Conservation (phyloP, 83 land plant species). For the Diphasiastrum complanatum region DNA sequence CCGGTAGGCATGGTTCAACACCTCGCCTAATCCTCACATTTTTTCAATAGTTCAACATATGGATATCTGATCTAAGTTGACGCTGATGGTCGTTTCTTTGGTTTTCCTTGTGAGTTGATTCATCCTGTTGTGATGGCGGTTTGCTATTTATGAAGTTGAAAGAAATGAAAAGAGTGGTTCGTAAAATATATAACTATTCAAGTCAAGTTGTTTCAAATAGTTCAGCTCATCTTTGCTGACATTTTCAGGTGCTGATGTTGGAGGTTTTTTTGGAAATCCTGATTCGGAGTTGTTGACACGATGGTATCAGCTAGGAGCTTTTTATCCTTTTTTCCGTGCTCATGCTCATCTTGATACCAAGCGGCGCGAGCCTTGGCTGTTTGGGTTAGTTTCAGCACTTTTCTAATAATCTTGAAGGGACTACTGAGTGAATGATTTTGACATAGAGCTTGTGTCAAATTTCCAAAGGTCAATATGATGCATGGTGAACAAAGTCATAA, state of each 20-base stretch:
- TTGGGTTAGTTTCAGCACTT: conserved; percentile 53
- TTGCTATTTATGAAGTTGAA: background rate
- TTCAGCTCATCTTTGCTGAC: background rate
- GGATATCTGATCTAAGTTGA: too few relatives aligned
- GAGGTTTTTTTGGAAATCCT: conserved; percentile 98
- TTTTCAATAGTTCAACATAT: too few relatives aligned
- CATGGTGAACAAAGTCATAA: too few relatives aligned
- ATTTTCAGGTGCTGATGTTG: conserved; percentile 89
- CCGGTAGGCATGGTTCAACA: conserved; percentile 37
- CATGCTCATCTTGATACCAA: conserved; percentile 97
- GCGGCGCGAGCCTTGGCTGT: conserved; percentile 96
- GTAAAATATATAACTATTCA: too few relatives aligned
- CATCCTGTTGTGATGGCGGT: too few relatives aligned
- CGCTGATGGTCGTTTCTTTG: too few relatives aligned
- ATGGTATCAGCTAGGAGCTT: conserved; percentile 97
- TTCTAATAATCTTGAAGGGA: background rate
- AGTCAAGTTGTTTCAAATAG: too few relatives aligned
- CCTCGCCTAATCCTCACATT: background rate
- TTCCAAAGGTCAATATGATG: too few relatives aligned
- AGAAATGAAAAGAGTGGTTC: too few relatives aligned
- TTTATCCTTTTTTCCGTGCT: conserved; percentile 90
- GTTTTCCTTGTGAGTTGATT: too few relatives aligned
- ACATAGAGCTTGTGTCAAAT: background rate
- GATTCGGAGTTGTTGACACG: conserved; percentile 84
- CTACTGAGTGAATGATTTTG: background rate